A percentile compares a stretch with the other conserved stretches of the same genome.
Evolutionary conservation across 768 basidiomycete species (phyloP).

Genomic region (Hygrophoropsis aurantiaca): DNA sequence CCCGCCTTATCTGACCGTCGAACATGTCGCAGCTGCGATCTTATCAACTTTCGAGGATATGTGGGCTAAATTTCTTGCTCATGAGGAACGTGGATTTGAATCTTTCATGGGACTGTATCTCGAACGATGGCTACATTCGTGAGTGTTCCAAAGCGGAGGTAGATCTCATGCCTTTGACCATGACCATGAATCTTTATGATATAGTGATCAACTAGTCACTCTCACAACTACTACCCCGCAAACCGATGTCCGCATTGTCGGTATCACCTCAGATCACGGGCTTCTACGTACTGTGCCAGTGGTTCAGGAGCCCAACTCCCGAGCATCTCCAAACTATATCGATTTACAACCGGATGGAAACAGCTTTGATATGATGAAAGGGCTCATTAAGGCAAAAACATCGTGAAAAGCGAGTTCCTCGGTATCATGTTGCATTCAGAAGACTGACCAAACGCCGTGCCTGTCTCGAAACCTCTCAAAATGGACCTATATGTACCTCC

Average conservation of each 20-base stretch:
- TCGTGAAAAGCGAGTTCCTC: not conserved
- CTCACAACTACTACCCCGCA: constrained; percentile 76
- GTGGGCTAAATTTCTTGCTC: constrained; percentile 68
- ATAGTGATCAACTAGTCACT: constrained; percentile 80
- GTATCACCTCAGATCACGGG: constrained; percentile 88
- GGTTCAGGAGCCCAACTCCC: constrained; percentile 17
- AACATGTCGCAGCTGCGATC: constrained; percentile 72
- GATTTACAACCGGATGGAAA: constrained; percentile 98
- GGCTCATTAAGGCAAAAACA: constrained; percentile 54
- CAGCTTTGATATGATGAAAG: constrained; percentile 92
- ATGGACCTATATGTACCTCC: too few species aligned
- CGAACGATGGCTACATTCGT: constrained; percentile 90
- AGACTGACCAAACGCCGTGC: too few species aligned
- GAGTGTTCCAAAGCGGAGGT: too few species aligned
- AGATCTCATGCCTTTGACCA: not conserved
- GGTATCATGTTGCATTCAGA: too few species aligned
- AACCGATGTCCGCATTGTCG: constrained; percentile 69
- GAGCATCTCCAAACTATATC: constrained; percentile 51
- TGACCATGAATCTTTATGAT: too few species aligned
- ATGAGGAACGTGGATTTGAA: constrained; percentile 61
- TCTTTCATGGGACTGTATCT: constrained; percentile 82
- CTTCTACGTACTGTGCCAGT: constrained; percentile 74
- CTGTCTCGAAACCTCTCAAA: too few species aligned
- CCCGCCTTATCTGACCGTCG: constrained; percentile 52
- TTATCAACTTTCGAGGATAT: constrained; percentile 74